Percentiles rank a stretch among this genome's conserved stretches.
Evolutionary conservation across 1,284 basidiomycete species (phyloP).

Genomic region (Pseudomicrostroma phylloplanum): DNA sequence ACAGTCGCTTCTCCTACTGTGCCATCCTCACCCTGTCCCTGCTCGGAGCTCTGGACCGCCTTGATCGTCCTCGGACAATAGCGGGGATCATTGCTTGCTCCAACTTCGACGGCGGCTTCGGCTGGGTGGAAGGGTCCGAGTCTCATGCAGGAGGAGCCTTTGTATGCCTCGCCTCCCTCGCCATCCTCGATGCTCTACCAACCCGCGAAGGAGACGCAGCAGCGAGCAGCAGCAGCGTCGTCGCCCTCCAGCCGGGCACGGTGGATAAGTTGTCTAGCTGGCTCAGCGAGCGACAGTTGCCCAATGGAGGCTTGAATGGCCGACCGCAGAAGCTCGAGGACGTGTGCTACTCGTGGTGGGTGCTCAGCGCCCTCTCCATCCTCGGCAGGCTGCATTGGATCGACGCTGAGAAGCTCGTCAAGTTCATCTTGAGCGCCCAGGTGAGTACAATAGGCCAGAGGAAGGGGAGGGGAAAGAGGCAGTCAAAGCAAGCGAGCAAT

Average conservation of each 20-base stretch:
- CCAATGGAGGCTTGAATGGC: slow-evolving; percentile 88
- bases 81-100: slow-evolving; percentile 69
- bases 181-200: slow-evolving; percentile 76
- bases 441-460: slow-evolving; percentile 52
- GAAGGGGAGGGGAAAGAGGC: not conserved
- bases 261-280: slow-evolving; percentile 69
- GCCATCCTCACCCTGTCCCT: slow-evolving; percentile 75
- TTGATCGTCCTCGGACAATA: slow-evolving; percentile 60
- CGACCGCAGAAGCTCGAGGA: slow-evolving; percentile 97
- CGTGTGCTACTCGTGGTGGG: slow-evolving; percentile 98
- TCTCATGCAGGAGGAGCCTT: slow-evolving; percentile 88
- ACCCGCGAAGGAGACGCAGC: slow-evolving; percentile 11
- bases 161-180: slow-evolving; percentile 77
- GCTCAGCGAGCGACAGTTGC: slow-evolving; percentile 85
- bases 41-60: slow-evolving; percentile 58
- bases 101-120: slow-evolving; percentile 96
- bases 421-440: slow-evolving; percentile 83
- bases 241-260: not conserved
- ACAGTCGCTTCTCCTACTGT: slow-evolving; percentile 86
- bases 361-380: slow-evolving; percentile 79
- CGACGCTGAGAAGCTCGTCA: slow-evolving; percentile 68
- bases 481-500: not conserved
- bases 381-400: slow-evolving; percentile 82
- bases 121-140: slow-evolving; percentile 74
- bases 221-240: not conserved